Percentiles rank a stretch among this genome's conserved stretches.
phyloP scores from a whole-genome alignment of 2,329 filamentous ascomycete genomes.

The Hypoxylon sp. region DNA sequence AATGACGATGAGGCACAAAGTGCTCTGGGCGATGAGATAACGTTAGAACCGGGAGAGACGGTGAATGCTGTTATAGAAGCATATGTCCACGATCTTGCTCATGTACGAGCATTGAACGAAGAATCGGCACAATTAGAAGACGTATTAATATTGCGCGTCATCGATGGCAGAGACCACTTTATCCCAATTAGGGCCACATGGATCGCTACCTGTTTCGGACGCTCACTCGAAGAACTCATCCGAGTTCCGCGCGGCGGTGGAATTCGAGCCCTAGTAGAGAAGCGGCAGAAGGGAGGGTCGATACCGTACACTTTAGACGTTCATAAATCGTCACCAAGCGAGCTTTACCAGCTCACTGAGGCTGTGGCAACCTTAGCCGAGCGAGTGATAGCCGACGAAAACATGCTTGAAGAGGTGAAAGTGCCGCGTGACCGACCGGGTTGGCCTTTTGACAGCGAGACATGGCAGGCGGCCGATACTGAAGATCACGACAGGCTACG shows the following conservation, averaged over 20 bases:
- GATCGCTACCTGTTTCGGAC: conserved; percentile 85
- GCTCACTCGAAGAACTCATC: conserved; percentile 90
- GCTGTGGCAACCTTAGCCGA: conserved; percentile 74
- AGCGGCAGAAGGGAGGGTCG: conserved; percentile 57
- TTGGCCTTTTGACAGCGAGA: conserved; percentile 69
- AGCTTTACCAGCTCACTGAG: conserved; percentile 91
- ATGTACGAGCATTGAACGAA: conserved; percentile 80
- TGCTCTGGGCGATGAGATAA: conserved; percentile 67
- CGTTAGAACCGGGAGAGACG: conserved; percentile 87
- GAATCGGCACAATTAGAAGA: conserved; percentile 80
- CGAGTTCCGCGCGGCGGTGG: conserved; percentile 86
- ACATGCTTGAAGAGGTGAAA: conserved; percentile 70
- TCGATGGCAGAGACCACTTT: conserved; percentile 90
- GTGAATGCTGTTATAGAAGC: conserved; percentile 78
- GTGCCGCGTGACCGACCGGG: conserved; percentile 68
- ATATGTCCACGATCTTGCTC: conserved; percentile 73
- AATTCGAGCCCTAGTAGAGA: conserved; percentile 68
- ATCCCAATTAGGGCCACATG: conserved; percentile 84
- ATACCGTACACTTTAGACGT: conserved; percentile 72
- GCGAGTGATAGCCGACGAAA: conserved; percentile 71
- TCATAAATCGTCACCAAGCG: conserved; percentile 85
- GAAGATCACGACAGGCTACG: conserved; percentile 51
- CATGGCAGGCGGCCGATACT: conserved; percentile 49
- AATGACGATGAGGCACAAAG: conserved; percentile 47
- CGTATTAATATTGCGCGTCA: conserved; percentile 87